A percentile compares a stretch with the other conserved stretches of the same genome.
phyloP scores from a whole-genome alignment of 306 rosid species.

The Senna siamea region DNA sequence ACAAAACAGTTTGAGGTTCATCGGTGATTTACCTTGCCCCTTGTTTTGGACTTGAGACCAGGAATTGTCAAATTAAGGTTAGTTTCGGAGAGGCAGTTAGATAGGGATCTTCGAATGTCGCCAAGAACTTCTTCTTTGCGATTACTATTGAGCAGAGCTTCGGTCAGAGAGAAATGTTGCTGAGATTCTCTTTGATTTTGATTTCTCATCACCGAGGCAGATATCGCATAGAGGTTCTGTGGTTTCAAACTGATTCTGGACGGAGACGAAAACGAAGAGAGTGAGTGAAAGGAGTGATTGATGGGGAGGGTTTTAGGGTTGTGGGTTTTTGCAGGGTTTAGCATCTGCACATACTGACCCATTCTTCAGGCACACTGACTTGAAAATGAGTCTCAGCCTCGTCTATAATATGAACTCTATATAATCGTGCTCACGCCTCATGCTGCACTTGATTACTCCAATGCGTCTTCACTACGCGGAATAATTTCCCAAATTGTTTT shows the following conservation, averaged over 20 bases:
- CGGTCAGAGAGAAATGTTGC: constrained; percentile 42
- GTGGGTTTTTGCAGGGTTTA: constrained; percentile 73
- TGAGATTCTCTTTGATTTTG: constrained; percentile 39
- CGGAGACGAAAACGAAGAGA: background rate
- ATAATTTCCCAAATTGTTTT: too few species aligned
- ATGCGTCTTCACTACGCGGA: background rate
- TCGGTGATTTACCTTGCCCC: constrained; percentile 72
- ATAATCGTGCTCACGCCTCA: background rate
- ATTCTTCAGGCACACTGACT: constrained; percentile 11
- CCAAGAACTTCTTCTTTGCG: constrained; percentile 54
- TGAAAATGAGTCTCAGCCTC: too few species aligned
- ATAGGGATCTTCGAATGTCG: constrained; percentile 48
- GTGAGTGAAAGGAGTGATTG: constrained; percentile 17
- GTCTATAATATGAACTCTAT: too few species aligned
- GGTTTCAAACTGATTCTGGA: constrained; percentile 33
- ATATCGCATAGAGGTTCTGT: constrained; percentile 37
- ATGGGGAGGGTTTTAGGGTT: constrained; percentile 30
- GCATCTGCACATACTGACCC: constrained; percentile 44
- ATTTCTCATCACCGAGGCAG: constrained; percentile 48
- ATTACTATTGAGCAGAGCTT: constrained; percentile 51
- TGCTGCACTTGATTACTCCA: background rate
- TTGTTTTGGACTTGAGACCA: constrained; percentile 74
- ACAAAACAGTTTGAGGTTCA: background rate
- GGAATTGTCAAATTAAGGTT: constrained; percentile 81
- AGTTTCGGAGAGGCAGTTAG: constrained; percentile 78